Percentiles rank a stretch among this genome's conserved stretches.
Evolutionary conservation across 1,284 basidiomycete species (phyloP).

Genomic region (Fistulinella cinereoalba): DNA sequence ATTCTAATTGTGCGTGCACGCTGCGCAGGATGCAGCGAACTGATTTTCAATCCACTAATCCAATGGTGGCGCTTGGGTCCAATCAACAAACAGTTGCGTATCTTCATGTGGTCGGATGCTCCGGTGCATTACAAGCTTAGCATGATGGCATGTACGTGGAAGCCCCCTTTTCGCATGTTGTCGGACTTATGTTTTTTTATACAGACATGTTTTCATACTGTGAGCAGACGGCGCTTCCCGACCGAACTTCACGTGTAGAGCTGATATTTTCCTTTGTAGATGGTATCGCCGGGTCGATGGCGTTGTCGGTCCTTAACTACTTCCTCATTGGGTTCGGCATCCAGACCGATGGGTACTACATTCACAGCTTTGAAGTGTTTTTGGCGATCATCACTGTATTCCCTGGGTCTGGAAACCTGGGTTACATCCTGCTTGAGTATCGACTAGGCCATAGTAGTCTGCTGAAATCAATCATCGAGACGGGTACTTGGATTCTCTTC

Average conservation of each 20-base stretch:
- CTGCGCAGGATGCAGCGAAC: slow-evolving; percentile 47
- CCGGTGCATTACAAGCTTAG: slow-evolving; percentile 81
- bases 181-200: slow-evolving; percentile 7
- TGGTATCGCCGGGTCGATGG: slow-evolving; percentile 67
- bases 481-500: slow-evolving; percentile 70
- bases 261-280: slow-evolving; percentile 38
- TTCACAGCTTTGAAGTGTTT: slow-evolving; percentile 74
- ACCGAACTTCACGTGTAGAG: background rate
- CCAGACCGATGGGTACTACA: slow-evolving; percentile 64
- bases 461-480: slow-evolving; percentile 39
- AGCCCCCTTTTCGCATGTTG: too few species aligned
- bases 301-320: slow-evolving; percentile 72
- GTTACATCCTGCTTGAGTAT: slow-evolving; percentile 71
- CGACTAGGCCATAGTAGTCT: slow-evolving; percentile 65
- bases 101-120: slow-evolving; percentile 72
- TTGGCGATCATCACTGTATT: slow-evolving; percentile 76
- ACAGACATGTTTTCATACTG: slow-evolving; percentile 86
- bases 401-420: slow-evolving; percentile 68
- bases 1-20: background rate
- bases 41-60: slow-evolving; percentile 75
- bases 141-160: slow-evolving; percentile 72
- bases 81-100: slow-evolving; percentile 71
- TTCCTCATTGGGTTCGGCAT: slow-evolving; percentile 64
- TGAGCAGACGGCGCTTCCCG: slow-evolving; percentile 18
- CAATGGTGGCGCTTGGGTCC: slow-evolving; percentile 73